A percentile compares a stretch with the other conserved stretches of the same genome.
Conservation (phyloP, 73 alveolate genomes). For the Strombidium stylifer region DNA sequence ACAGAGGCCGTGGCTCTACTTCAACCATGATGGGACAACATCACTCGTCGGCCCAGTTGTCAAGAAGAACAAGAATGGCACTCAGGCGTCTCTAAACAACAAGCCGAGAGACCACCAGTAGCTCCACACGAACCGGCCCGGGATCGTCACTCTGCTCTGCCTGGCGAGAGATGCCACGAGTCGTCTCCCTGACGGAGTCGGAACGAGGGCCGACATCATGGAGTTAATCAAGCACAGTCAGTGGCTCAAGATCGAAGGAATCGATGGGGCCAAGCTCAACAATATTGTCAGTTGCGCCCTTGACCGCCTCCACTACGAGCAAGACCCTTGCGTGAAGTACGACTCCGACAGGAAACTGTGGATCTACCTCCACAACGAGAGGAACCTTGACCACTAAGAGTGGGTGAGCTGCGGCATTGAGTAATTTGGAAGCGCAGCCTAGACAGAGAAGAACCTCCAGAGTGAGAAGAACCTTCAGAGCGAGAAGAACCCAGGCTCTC, state of each 20-base stretch:
- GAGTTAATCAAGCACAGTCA: slow-evolving; percentile 87
- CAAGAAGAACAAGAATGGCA: slow-evolving; percentile 74
- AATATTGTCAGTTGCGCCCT: slow-evolving; percentile 96
- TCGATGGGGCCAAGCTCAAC: slow-evolving; percentile 77
- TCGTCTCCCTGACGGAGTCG: slow-evolving; percentile 96
- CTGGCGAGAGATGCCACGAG: slow-evolving; percentile 98
- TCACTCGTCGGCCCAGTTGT: slow-evolving; percentile 97
- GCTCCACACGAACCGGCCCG: slow-evolving; percentile 92
- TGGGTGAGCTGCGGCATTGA: no score
- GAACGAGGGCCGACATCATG: slow-evolving; percentile 97
- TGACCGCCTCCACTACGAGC: slow-evolving; percentile 97
- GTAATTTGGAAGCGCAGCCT: background rate
- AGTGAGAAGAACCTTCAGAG: no score
- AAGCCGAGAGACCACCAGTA: slow-evolving; percentile 97
- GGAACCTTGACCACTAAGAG: slow-evolving; percentile 85
- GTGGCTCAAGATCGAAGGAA: slow-evolving; percentile 77
- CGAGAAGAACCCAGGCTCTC: no score
- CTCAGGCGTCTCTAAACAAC: slow-evolving; percentile 35
- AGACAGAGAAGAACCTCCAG: no score
- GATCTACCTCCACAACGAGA: slow-evolving; percentile 94
- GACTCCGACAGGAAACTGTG: slow-evolving; percentile 95
- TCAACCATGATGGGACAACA: slow-evolving; percentile 83
- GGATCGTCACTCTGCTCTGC: slow-evolving; percentile 91
- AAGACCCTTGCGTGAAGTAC: slow-evolving; percentile 97
- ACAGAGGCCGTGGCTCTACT: slow-evolving; percentile 90